These are phyloP conservation scores for Penicillium maclennaniae DNA, from an alignment of 495 filamentous ascomycete genomes.

Conservation along the genomic window DNA sequence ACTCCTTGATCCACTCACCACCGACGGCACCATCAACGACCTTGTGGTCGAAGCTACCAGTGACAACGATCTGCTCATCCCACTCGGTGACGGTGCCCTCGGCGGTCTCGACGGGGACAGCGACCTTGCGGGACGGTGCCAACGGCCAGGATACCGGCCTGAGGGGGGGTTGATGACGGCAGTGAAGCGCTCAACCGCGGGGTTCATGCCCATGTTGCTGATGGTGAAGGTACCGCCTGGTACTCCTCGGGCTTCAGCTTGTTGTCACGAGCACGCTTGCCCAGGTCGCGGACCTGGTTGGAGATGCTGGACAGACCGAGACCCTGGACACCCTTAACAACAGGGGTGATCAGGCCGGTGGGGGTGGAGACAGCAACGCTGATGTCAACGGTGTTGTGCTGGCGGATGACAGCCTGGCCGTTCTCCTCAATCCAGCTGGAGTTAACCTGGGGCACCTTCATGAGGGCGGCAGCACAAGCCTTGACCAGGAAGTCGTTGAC, in stretches of 20 bases:
- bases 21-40: conserved; percentile 91
- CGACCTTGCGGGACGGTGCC: conserved; percentile 93
- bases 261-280: conserved; percentile 90
- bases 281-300: conserved; percentile 84
- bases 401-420: conserved; percentile 75
- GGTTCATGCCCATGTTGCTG: conserved; percentile 99
- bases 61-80: conserved; percentile 96
- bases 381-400: conserved; percentile 88
- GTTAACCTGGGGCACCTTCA: conserved; percentile 94
- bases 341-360: conserved; percentile 92
- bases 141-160: conserved; percentile 93
- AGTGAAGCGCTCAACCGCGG: conserved; percentile 95
- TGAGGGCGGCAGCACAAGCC: conserved; percentile 80
- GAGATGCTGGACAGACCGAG: conserved; percentile 87
- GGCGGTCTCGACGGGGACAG: conserved; percentile 78
- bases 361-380: conserved; percentile 93
- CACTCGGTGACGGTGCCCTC: conserved; percentile 81
- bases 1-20: conserved; percentile 92
- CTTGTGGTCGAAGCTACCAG: conserved; percentile 96
- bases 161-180: conserved; percentile 98
- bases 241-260: conserved; percentile 99
- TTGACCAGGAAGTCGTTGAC: conserved; percentile 99
- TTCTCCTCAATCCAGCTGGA: conserved; percentile 83
- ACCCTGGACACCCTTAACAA: conserved; percentile 81
- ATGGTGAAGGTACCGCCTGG: conserved; percentile 99